A percentile compares a stretch with the other conserved stretches of the same genome.
Evolutionary conservation across 495 filamentous ascomycete species (phyloP).

Genomic region (Tuber aestivum): DNA sequence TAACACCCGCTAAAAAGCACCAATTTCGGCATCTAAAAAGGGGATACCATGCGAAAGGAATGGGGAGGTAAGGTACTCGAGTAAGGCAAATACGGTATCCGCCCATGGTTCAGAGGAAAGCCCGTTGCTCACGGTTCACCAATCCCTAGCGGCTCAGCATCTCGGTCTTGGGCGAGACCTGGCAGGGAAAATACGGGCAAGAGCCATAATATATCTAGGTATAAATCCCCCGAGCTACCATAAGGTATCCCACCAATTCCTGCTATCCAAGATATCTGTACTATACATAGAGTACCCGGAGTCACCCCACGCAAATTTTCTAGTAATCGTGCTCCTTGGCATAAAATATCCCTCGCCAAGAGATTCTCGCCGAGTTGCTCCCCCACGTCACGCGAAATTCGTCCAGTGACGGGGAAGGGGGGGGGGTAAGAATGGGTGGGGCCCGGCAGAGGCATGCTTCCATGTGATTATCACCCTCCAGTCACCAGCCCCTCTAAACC

Average conservation of each 20-base stretch:
- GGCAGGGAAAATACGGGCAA: neutral
- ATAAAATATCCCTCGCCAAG: neutral
- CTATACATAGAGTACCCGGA: neutral
- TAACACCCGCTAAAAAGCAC: neutral
- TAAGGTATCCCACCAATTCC: neutral
- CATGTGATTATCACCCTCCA: neutral
- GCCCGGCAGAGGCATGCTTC: neutral
- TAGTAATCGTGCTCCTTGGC: neutral
- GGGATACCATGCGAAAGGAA: neutral
- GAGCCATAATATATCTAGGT: neutral
- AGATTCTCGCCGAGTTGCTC: neutral
- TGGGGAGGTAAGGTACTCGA: neutral
- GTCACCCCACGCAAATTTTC: neutral
- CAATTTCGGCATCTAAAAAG: too few species aligned
- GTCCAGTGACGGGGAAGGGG: too few species aligned
- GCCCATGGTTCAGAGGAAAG: neutral
- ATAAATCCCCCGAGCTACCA: too few species aligned
- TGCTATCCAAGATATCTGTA: neutral
- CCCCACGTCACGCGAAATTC: neutral
- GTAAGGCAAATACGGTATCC: too few species aligned
- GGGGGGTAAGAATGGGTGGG: neutral
- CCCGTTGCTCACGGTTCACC: neutral
- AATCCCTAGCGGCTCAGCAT: neutral
- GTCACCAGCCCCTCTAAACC: neutral
- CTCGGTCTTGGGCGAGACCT: neutral